phyloP scores from a whole-genome alignment of 163 green algal species.

The Chloromonas sp. region DNA sequence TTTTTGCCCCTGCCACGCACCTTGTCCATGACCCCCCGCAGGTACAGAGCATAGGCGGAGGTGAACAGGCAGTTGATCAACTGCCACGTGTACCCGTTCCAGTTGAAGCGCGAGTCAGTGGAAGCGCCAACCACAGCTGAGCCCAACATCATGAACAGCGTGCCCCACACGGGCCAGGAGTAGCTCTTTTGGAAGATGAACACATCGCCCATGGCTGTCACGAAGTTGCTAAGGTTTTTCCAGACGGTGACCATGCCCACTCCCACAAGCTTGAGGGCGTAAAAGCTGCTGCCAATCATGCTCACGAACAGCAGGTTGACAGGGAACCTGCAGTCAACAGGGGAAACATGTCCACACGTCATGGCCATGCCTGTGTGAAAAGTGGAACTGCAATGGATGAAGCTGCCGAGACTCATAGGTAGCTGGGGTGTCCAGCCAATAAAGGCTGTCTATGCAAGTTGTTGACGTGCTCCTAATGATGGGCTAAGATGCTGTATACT shows the following conservation, averaged over 20 bases:
- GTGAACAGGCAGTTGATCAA: slow-evolving; percentile 68
- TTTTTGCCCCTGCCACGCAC: slow-evolving; percentile 1
- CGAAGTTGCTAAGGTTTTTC: slow-evolving; percentile 78
- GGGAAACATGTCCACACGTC: not conserved
- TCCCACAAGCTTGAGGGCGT: slow-evolving; percentile 53
- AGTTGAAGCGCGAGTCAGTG: slow-evolving; percentile 55
- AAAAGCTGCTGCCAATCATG: slow-evolving; percentile 66
- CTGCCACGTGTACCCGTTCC: slow-evolving; percentile 54
- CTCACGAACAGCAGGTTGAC: slow-evolving; percentile 55
- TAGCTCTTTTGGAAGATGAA: slow-evolving; percentile 60
- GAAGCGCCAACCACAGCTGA: slow-evolving; percentile 52
- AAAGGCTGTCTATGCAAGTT: not conserved
- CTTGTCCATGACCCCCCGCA: slow-evolving; percentile 63
- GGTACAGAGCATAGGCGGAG: slow-evolving; percentile 63
- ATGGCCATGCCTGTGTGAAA: not conserved
- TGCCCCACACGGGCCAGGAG: slow-evolving; percentile 47
- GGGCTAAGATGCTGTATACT: no score
- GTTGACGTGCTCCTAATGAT: no score
- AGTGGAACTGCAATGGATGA: not conserved
- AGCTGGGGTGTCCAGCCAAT: not conserved
- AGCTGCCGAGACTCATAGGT: not conserved
- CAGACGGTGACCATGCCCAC: slow-evolving; percentile 80
- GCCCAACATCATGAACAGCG: slow-evolving; percentile 52
- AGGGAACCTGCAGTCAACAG: slow-evolving; percentile 34
- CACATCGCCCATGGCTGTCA: slow-evolving; percentile 65